Evolutionary conservation across 1,284 basidiomycete species (phyloP).

Genomic region (Leccinum subrobustum): DNA sequence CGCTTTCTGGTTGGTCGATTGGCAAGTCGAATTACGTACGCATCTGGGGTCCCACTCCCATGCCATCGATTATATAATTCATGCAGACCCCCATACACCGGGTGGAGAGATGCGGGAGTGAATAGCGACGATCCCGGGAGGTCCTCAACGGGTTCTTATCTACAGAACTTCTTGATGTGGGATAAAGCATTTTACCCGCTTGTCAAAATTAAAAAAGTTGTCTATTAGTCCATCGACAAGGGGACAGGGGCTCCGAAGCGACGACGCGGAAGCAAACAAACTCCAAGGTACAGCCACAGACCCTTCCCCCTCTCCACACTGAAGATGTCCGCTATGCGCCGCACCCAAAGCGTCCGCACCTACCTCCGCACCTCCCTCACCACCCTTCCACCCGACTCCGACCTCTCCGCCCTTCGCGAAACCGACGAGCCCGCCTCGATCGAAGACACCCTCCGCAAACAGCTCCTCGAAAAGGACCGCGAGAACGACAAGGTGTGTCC

Average conservation of each 20-base stretch:
- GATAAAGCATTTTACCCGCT: not conserved
- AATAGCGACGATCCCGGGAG: not conserved
- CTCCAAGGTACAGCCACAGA: not conserved
- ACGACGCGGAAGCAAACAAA: not conserved
- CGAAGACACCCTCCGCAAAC: slow-evolving; percentile 60
- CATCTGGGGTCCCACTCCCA: slow-evolving; percentile 18
- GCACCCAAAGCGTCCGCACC: slow-evolving; percentile 55
- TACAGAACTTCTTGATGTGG: not conserved
- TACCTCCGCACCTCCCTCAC: slow-evolving; percentile 48
- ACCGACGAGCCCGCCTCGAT: slow-evolving; percentile 45
- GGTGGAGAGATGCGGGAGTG: not conserved
- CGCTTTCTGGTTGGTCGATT: slow-evolving; percentile 17
- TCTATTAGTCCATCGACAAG: not conserved
- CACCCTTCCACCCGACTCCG: slow-evolving; percentile 38
- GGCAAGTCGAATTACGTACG: slow-evolving; percentile 22
- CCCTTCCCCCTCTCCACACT: not conserved
- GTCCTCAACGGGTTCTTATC: not conserved
- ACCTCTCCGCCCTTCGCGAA: slow-evolving; percentile 61
- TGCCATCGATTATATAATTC: slow-evolving; percentile 23
- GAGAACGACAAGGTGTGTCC: slow-evolving; percentile 63
- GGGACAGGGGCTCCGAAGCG: not conserved
- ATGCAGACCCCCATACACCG: slow-evolving; percentile 9
- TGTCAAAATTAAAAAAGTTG: not conserved
- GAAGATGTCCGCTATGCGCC: slow-evolving; percentile 40
- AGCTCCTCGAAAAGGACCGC: slow-evolving; percentile 66